A percentile compares a stretch with the other conserved stretches of the same genome.
phyloP scores from a whole-genome alignment of 768 basidiomycete genomes.

The Dendrothele bispora region DNA sequence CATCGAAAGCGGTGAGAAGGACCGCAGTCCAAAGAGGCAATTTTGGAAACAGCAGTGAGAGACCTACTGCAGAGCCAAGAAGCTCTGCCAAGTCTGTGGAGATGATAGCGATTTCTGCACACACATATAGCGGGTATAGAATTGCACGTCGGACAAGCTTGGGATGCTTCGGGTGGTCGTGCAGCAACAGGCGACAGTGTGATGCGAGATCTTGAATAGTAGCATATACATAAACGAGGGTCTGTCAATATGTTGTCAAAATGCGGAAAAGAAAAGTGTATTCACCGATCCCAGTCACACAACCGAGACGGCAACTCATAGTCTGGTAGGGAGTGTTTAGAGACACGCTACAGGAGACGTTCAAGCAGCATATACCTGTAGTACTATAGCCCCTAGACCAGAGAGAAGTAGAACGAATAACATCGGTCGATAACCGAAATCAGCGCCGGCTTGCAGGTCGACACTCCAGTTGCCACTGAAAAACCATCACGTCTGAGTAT shows the following conservation, averaged over 20 bases:
- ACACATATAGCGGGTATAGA: slow-evolving; percentile 55
- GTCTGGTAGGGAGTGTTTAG: slow-evolving; percentile 42
- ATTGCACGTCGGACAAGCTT: slow-evolving; percentile 44
- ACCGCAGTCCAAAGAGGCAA: slow-evolving; percentile 60
- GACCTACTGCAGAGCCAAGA: slow-evolving; percentile 67
- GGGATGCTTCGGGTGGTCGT: slow-evolving; percentile 51
- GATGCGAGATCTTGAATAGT: slow-evolving; percentile 51
- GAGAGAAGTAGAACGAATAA: slow-evolving; percentile 65
- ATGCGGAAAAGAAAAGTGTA: not conserved
- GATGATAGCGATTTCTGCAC: slow-evolving; percentile 61
- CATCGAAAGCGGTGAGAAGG: slow-evolving; percentile 56
- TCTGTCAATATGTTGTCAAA: not conserved
- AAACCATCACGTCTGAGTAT: slow-evolving; percentile 1
- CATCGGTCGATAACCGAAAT: slow-evolving; percentile 70
- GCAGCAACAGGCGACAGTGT: slow-evolving; percentile 55
- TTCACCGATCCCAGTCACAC: slow-evolving; percentile 63
- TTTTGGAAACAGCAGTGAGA: slow-evolving; percentile 59
- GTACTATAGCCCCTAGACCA: slow-evolving; percentile 64
- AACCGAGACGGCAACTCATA: slow-evolving; percentile 67
- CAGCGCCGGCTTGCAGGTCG: slow-evolving; percentile 76
- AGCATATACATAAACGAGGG: not conserved
- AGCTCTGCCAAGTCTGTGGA: slow-evolving; percentile 74
- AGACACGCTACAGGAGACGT: no score
- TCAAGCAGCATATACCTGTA: slow-evolving; percentile 44
- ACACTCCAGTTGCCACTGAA: slow-evolving; percentile 76